phyloP scores from a whole-genome alignment of 2,329 filamentous ascomycete genomes.

The Hypoxylon sp. region DNA sequence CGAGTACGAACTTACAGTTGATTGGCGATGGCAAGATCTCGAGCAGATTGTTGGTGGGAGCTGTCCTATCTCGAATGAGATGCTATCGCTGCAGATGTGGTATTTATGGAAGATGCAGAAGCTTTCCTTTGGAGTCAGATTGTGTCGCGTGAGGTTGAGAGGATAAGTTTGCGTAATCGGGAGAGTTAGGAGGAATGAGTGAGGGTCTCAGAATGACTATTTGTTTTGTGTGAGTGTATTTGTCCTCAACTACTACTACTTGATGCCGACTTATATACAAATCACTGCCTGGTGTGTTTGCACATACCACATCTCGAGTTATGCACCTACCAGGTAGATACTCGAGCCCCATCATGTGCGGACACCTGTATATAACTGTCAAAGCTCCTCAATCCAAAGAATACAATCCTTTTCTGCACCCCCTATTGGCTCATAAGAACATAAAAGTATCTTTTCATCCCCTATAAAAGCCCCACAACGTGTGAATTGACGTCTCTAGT shows the following conservation, averaged over 20 bases:
- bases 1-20: not conserved
- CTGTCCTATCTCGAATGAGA: not conserved
- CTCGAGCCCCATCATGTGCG: not conserved
- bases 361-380: not conserved
- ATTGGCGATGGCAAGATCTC: not conserved
- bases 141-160: not conserved
- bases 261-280: not conserved
- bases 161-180: not conserved
- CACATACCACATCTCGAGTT: not conserved
- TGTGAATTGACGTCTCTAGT: no score
- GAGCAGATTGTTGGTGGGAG: not conserved
- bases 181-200: not conserved
- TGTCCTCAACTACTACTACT: not conserved
- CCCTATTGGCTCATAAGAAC: no score
- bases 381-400: not conserved
- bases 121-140: not conserved
- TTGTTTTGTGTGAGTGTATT: not conserved
- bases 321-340: not conserved
- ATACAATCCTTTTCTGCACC: not conserved
- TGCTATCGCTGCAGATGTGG: not conserved
- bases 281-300: not conserved
- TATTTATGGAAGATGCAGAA: not conserved
- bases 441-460: no score
- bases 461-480: no score
- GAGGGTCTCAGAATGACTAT: not conserved